Percentiles rank a stretch among this genome's conserved stretches.
These are phyloP conservation scores for Aspergillus thermomutatus DNA, from an alignment of 2,329 filamentous ascomycete species.

Conservation along the genomic window DNA sequence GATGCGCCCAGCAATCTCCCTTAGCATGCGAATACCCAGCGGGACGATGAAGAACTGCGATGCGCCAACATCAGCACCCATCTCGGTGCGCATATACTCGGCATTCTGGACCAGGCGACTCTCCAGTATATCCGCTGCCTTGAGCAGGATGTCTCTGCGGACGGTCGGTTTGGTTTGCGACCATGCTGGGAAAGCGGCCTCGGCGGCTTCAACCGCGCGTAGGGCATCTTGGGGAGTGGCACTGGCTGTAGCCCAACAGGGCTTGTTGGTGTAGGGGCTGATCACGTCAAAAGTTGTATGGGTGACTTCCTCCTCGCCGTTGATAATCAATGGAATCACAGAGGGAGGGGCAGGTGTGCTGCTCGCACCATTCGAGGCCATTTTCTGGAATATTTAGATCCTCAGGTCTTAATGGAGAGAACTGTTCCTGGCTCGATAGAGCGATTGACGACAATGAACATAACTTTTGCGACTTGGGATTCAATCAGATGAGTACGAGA, in stretches of 20 bases:
- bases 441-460: background rate
- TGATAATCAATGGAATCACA: constrained; percentile 37
- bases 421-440: background rate
- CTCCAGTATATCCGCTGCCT: constrained; percentile 59
- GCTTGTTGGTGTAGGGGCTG: constrained; percentile 52
- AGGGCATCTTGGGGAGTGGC: constrained; percentile 43
- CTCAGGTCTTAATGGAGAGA: background rate
- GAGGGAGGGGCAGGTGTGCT: constrained; percentile 4
- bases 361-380: background rate
- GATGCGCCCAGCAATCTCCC: constrained; percentile 49
- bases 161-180: constrained; percentile 56
- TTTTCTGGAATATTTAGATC: background rate
- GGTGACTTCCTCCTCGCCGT: constrained; percentile 32
- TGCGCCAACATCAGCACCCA: constrained; percentile 43
- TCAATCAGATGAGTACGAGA: background rate
- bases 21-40: constrained; percentile 38
- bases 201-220: constrained; percentile 55
- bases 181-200: constrained; percentile 65
- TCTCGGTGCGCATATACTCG: constrained; percentile 57
- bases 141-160: constrained; percentile 67
- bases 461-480: background rate
- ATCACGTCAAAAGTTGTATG: constrained; percentile 44
- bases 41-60: constrained; percentile 31
- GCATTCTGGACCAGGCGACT: constrained; percentile 50
- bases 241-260: constrained; percentile 54